Percentiles rank a stretch among this genome's conserved stretches.
phyloP scores from a whole-genome alignment of 768 basidiomycete species.

The Lentinus brumalis region DNA sequence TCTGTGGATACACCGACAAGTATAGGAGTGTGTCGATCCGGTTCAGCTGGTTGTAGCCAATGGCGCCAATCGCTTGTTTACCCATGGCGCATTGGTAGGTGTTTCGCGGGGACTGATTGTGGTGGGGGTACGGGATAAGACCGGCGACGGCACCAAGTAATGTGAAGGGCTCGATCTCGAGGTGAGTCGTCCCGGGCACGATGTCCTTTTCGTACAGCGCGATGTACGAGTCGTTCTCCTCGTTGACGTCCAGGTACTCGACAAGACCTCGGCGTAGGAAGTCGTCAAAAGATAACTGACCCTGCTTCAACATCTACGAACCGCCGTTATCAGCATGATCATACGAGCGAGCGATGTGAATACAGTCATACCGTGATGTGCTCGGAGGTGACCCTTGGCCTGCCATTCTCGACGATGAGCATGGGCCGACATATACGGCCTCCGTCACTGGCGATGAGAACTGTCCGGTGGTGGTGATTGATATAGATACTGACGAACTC shows the following conservation, averaged over 20 bases:
- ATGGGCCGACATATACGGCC: conserved; percentile 97
- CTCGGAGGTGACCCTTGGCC: conserved; percentile 73
- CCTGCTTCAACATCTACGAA: conserved; percentile 74
- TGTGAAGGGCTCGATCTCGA: conserved; percentile 99
- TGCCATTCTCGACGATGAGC: conserved; percentile 90
- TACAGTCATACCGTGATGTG: conserved; percentile 67
- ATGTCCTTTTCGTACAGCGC: conserved; percentile 93
- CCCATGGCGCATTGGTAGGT: conserved; percentile 99
- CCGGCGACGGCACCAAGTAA: conserved; percentile 97
- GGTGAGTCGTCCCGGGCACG: conserved; percentile 81
- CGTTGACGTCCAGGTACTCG: conserved; percentile 98
- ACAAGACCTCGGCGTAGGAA: conserved; percentile 91
- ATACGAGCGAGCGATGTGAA: not conserved
- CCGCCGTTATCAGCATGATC: conserved; percentile 4
- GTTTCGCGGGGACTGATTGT: conserved; percentile 98
- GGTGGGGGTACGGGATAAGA: conserved; percentile 98
- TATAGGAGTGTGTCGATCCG: conserved; percentile 98
- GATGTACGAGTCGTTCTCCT: conserved; percentile 97
- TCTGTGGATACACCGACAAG: conserved; percentile 95
- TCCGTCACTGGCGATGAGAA: conserved; percentile 96
- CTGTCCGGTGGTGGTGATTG: conserved; percentile 92
- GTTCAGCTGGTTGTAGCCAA: conserved; percentile 96
- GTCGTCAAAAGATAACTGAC: conserved; percentile 84
- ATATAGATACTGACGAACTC: conserved; percentile 97
- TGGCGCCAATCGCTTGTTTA: conserved; percentile 99